phyloP scores from a whole-genome alignment of 345 rosid species.

The Boechera retrofracta region DNA sequence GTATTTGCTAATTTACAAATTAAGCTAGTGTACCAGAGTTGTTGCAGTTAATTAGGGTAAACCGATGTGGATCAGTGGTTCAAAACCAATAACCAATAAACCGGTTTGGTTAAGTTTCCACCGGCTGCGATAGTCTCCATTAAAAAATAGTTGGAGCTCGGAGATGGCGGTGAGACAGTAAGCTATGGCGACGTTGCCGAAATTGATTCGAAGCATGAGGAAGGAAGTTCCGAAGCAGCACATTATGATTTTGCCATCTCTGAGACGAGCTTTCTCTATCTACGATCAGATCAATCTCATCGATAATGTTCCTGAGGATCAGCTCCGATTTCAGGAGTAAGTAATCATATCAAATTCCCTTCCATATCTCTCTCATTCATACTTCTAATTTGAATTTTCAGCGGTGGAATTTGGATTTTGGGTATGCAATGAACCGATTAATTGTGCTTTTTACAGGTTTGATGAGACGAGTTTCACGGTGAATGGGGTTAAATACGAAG shows the following conservation, averaged over 20 bases:
- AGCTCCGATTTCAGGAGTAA: constrained; percentile 79
- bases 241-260: constrained; percentile 56
- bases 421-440: not conserved
- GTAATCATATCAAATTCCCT: constrained; percentile 37
- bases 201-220: constrained; percentile 24
- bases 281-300: constrained; percentile 92
- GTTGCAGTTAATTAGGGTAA: not conserved
- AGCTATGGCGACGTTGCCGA: constrained; percentile 54
- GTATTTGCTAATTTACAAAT: too few species aligned
- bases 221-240: constrained; percentile 25
- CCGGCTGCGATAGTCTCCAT: too few species aligned
- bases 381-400: not conserved
- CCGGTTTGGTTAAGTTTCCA: constrained; percentile 11
- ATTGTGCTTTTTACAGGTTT: constrained; percentile 47
- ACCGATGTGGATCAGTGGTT: not conserved
- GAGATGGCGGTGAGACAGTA: constrained; percentile 58
- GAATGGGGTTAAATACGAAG: constrained; percentile 77
- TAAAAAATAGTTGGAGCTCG: not conserved
- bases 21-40: not conserved
- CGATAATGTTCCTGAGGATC: constrained; percentile 76
- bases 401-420: not conserved
- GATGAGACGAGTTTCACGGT: constrained; percentile 83
- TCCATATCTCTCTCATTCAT: not conserved
- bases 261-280: constrained; percentile 79
- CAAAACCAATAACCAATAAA: constrained; percentile 1